phyloP scores from a whole-genome alignment of 441 rosid genomes.

The Corymbia citriodora region DNA sequence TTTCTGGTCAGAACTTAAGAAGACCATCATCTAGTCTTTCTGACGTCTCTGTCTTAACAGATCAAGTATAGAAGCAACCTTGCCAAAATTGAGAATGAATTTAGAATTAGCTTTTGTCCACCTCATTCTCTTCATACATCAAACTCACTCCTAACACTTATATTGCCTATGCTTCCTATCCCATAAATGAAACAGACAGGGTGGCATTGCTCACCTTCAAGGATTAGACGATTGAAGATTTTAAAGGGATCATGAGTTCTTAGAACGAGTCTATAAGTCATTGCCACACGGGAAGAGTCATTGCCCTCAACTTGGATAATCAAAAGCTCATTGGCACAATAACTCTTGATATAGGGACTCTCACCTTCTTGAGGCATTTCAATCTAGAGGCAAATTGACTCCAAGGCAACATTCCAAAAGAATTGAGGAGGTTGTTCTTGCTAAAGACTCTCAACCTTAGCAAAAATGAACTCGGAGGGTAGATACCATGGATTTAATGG shows the following conservation, averaged over 20 bases:
- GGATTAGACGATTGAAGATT: no score
- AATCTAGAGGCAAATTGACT: neutral
- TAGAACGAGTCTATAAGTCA: neutral
- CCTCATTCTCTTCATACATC: neutral
- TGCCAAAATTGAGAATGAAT: neutral
- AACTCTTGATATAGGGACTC: slow-evolving; percentile 7
- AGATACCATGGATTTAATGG: neutral
- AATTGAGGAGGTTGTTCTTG: neutral
- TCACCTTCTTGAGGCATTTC: neutral
- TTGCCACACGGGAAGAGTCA: neutral
- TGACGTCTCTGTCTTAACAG: neutral
- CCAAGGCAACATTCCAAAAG: neutral
- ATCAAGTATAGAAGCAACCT: neutral
- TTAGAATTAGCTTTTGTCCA: neutral
- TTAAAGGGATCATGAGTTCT: neutral
- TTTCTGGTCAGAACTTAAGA: neutral
- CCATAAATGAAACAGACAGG: neutral
- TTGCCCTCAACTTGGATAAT: neutral
- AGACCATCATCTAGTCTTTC: neutral
- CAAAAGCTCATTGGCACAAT: neutral
- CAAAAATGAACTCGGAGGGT: neutral
- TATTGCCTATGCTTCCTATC: neutral
- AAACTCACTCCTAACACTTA: neutral
- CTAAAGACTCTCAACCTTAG: fast-evolving
- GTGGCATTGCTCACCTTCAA: neutral